phyloP scores from a whole-genome alignment of 768 basidiomycete genomes.

The Mrakia hoshinonis region DNA sequence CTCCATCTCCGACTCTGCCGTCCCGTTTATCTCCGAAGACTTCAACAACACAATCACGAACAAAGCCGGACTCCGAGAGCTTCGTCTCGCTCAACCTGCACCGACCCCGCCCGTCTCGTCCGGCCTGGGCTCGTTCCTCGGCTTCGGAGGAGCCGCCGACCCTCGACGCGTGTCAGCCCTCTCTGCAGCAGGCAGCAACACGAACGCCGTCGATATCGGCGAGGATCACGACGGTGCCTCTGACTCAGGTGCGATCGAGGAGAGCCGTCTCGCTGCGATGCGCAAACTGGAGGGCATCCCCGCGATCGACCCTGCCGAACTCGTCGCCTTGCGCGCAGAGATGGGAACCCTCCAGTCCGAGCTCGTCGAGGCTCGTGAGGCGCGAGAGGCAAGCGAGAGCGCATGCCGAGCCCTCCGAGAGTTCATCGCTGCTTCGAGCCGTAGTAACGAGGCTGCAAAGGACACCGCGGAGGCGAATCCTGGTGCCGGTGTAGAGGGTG shows the following conservation, averaged over 20 bases:
- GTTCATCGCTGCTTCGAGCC: conserved; percentile 21
- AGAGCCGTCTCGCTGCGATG: not conserved
- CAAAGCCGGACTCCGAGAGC: conserved; percentile 15
- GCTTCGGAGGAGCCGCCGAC: conserved; percentile 1
- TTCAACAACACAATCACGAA: not conserved
- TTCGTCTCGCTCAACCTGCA: conserved; percentile 12
- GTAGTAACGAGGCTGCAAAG: not conserved
- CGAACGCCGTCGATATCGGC: not conserved
- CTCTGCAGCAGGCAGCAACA: not conserved
- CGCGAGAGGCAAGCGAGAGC: conserved; percentile 25
- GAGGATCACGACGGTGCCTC: not conserved
- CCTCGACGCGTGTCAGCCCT: not conserved
- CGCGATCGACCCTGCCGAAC: not conserved
- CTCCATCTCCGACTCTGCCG: conserved; percentile 16
- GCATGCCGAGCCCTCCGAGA: conserved; percentile 27
- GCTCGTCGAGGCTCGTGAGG: not conserved
- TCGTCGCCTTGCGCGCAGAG: not conserved
- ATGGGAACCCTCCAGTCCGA: not conserved
- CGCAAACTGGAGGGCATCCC: conserved; percentile 1
- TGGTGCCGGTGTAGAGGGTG: not conserved
- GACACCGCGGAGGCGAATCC: not conserved
- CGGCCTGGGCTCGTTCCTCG: not conserved
- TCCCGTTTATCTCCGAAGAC: not conserved
- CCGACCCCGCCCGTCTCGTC: not conserved
- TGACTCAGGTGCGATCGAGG: not conserved